Evolutionary conservation across 1,284 basidiomycete species (phyloP), one percentile per base, ranked within the genome.

Genomic region (Trametes polyzona): DNA sequence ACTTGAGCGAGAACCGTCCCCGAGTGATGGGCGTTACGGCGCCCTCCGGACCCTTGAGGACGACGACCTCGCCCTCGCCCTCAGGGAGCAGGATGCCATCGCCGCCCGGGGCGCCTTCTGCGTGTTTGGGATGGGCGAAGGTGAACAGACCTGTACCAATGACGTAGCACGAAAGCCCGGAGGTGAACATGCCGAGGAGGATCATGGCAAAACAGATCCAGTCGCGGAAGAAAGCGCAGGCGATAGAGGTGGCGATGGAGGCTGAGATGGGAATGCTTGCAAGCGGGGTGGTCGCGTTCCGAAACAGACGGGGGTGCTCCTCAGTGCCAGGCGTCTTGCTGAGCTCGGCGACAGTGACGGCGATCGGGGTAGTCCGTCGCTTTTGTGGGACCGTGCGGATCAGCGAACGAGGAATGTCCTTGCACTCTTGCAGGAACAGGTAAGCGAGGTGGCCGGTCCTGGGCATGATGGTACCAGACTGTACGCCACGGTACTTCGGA

Each of bases 371-470:
- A 3, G 62, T 60, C 4, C 35, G 37, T 23, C 61, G 40, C 14
- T 23, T 29, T 23, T 41, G 29, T 21, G 47, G 24, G 4, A 55
- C 26, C 12, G 29, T 30, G 30, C 39, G 27, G 26, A 35, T 26
- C n/a, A 39, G 16, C 32, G 27, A 23, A 7, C 30, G 24, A 6
- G 53, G 47, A n/a, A 55, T 57, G 12, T 56, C 50, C 42, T 44
- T 59, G 47, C 57, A 61, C 14, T 59, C 57, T 44, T 61, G 58
- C 26, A 57, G 21, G 47, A 64, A 57, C 9, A 64, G 57, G 40
- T 64, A 53, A 37, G 62, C 59, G n/a, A 61, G 57, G 24, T 64
- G 62, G 19, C 62, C 62, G 1, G 62, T 64, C 47, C 52, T 49
- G 37, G 37, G 23, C 29, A 64, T 64, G 48, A 55, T 55, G 41